These are phyloP conservation scores for Boletus sp. DNA, from an alignment of 768 basidiomycete species.

Conservation along the genomic window DNA sequence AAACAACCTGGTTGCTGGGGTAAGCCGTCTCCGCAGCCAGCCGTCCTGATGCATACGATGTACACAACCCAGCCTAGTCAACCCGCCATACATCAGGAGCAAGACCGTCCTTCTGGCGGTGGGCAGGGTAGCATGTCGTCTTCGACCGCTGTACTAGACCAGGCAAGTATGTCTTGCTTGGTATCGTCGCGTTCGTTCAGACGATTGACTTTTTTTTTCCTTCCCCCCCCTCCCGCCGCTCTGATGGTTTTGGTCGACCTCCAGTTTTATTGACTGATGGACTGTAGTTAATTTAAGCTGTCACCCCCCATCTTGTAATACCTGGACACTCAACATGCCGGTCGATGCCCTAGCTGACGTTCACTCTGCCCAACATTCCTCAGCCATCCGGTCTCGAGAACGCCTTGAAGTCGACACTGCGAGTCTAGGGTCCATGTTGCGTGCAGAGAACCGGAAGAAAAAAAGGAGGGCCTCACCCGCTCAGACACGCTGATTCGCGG, in stretches of 20 bases:
- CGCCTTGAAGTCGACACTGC: not conserved
- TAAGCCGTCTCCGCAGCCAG: constrained; percentile 7
- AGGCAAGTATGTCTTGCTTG: constrained; percentile 9
- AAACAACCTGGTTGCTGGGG: constrained; percentile 23
- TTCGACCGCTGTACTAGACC: constrained; percentile 24
- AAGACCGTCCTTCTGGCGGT: constrained; percentile 18
- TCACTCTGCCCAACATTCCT: not conserved
- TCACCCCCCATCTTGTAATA: constrained; percentile 2
- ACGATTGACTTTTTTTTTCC: not conserved
- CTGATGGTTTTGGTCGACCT: not conserved
- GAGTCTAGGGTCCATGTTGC: not conserved
- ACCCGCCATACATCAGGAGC: constrained; percentile 21
- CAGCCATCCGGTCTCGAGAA: not conserved
- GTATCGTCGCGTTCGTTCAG: not conserved
- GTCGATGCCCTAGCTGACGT: not conserved
- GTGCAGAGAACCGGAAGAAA: too few relatives aligned
- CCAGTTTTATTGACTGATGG: constrained; percentile 23
- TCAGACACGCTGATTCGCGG: not conserved
- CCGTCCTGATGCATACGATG: not conserved
- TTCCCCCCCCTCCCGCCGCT: too few relatives aligned
- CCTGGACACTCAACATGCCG: not conserved
- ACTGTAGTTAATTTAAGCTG: not conserved
- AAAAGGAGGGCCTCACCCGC: too few relatives aligned
- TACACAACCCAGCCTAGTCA: constrained; percentile 21
- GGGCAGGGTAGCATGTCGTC: constrained; percentile 20